Evolutionary conservation across 768 basidiomycete genomes (phyloP).

Genomic region (Termitomyces sp.): DNA sequence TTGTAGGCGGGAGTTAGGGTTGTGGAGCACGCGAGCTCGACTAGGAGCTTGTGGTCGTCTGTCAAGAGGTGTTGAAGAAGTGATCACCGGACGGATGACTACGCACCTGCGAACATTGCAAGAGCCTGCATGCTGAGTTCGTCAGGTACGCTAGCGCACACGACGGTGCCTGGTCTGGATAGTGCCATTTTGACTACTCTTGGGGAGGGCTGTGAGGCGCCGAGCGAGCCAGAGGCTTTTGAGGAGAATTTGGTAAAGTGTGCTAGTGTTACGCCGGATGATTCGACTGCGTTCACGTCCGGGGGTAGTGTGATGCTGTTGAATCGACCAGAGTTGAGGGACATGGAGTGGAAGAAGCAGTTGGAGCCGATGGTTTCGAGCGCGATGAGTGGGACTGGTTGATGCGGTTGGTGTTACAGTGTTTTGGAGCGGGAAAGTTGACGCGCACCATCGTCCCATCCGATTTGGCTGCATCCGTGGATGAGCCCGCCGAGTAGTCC

Average conservation of each 20-base stretch:
- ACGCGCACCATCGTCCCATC: slow-evolving; percentile 69
- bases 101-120: slow-evolving; percentile 56
- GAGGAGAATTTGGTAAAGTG: slow-evolving; percentile 59
- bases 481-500: slow-evolving; percentile 72
- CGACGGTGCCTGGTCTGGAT: slow-evolving; percentile 53
- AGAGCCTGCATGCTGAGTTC: slow-evolving; percentile 66
- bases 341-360: slow-evolving; percentile 71
- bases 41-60: slow-evolving; percentile 77
- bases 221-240: slow-evolving; percentile 65
- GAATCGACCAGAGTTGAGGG: slow-evolving; percentile 48
- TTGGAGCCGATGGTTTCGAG: slow-evolving; percentile 73
- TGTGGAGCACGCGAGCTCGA: slow-evolving; percentile 74
- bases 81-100: not conserved
- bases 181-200: slow-evolving; percentile 66
- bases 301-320: slow-evolving; percentile 35
- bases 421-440: too few relatives aligned
- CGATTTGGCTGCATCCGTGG: slow-evolving; percentile 57
- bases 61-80: not conserved
- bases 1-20: slow-evolving; percentile 69
- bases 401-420: too few relatives aligned
- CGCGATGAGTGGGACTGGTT: slow-evolving; percentile 58
- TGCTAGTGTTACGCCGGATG: slow-evolving; percentile 55
- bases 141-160: slow-evolving; percentile 63
- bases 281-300: slow-evolving; percentile 40
- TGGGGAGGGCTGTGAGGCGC: slow-evolving; percentile 63